A percentile compares a stretch with the other conserved stretches of the same genome.
Evolutionary conservation across 129 eudicot species (phyloP).

Genomic region (Flaveria trinervia): DNA sequence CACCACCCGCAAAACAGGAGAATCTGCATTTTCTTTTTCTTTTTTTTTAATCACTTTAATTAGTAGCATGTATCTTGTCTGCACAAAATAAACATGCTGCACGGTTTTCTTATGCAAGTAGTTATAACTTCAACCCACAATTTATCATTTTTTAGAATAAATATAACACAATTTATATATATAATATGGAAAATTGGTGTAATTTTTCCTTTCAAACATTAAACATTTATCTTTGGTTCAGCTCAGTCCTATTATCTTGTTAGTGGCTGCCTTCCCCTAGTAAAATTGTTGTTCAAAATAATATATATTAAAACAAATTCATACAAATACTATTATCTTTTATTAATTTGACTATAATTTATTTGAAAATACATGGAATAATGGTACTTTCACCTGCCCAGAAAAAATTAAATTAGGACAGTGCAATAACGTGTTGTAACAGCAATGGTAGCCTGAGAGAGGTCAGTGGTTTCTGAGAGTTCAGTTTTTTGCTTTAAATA

Average conservation of each 20-base stretch:
- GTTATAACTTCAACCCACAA: not conserved
- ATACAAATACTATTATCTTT: not conserved
- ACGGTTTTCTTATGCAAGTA: not conserved
- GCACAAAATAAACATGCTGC: not conserved
- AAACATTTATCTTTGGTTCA: no score
- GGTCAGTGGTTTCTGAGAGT: constrained; percentile 33
- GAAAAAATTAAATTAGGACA: constrained; percentile 17
- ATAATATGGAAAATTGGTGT: no score
- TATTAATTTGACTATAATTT: not conserved
- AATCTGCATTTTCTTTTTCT: not conserved
- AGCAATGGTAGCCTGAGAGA: constrained; percentile 35
- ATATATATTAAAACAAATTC: not conserved
- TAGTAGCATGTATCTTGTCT: not conserved
- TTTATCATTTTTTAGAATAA: no score
- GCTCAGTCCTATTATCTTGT: no score
- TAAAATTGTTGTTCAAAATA: not conserved
- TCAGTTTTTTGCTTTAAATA: constrained; percentile 37
- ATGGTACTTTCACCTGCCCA: constrained; percentile 34
- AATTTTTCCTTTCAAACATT: no score
- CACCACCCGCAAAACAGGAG: constrained; percentile 23
- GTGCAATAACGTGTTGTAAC: constrained; percentile 37
- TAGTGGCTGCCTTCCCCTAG: no score
- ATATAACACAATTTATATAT: no score
- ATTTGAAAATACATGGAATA: not conserved
- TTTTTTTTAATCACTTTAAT: not conserved